Base-by-base conservation (phyloP, 2,329 filamentous ascomycete species). In the Macrophomina tecta region DNA sequence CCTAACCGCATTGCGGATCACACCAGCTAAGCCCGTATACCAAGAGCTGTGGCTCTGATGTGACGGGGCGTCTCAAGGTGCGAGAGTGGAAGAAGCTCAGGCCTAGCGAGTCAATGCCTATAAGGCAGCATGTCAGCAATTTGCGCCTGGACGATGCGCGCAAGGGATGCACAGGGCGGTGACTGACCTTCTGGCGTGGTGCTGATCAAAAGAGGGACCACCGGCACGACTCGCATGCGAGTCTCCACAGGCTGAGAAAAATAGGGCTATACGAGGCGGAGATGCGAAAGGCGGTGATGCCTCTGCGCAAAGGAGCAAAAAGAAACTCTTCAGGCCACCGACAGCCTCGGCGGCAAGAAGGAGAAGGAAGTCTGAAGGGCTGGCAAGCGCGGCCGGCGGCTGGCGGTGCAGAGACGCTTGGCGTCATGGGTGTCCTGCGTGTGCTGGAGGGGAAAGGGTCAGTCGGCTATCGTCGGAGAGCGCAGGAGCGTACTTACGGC, bases 361-460 rank as follows among this genome's bases (percentile, higher is more conserved):
- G 32, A 56, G 36, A 56, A 40, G 9, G 51, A 53, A 5, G 63
- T 65, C 11, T 65, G 63, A 11, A 65, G 18, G 5, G 28, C 18
- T 5, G 63, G 51, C 51, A 65, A 12, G 51, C 63, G 63, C 23
- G 63, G 63, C 38, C 30, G 14, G 36, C 49, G 36, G 28, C n/a
- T 23, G 48, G 46, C 60, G 18, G 34, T 28, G 49, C 62, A 64
- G 62, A 64, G 40, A 36, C 62, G 62, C 38, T 64, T 64, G 62
- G 62, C 42, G 32, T 64, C 62, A 34, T 55, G 62, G 3, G 12
- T 23, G 3, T 65, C 48, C 2, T 30, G 51, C 30, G n/a, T 51
- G 30, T 55, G 30, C 28, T 28, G 8, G 40, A 45, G 11, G 23
- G n/a, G n/a, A 23, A 16, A 28, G 16, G 30, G 40, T 49, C 38